Base-by-base conservation (phyloP, 352 stramenopile species). In the Phytophthora pluvialis region DNA sequence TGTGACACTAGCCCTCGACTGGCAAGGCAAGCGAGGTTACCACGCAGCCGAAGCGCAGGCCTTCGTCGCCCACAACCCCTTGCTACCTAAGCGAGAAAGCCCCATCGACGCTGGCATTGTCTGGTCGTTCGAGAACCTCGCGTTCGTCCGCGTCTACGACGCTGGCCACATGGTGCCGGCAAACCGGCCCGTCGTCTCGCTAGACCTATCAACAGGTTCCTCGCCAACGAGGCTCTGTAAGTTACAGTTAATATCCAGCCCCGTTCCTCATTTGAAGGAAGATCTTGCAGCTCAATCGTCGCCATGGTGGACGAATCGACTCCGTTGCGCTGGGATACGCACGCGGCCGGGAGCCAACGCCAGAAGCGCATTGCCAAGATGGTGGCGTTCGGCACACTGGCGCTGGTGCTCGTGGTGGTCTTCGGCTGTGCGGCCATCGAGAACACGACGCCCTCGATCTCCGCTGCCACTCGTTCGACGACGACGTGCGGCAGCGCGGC, bases 1-100 rank as follows among this genome's bases (percentile, higher is more conserved):
- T 89, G 4, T 21, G n/a, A n/a, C n/a, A n/a, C n/a, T n/a, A n/a
- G 85, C 64, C 4, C 77, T 99, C 40, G 81, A 98, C 18, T 99
- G 96, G 96, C 63, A 60, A n/a, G 90, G 94, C 56, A 85, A 90
- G 42, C 68, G 76, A 5, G 88, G 77, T 2, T 99, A 97, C 76
- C 85, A 95, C 32, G 44, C 55, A 7, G 78, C 57, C 2, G 26
- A 43, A 4, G 72, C 77, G 39, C 50, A 50, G n/a, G 25, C 75
- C 1, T 76, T 84, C 28, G 52, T 77, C 32, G 62, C 55, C 4
- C 55, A 72, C 26, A 63, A 80, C 16, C 50, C 65, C 3, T 48
- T 77, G 21, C 38, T 63, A 8, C 28, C 57, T 3, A 38, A 75
- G 25, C 8, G 33, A 31, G 31, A n/a, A 1, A 42, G 32, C 2